A percentile compares a stretch with the other conserved stretches of the same genome.
Evolutionary conservation across 495 filamentous ascomycete species (phyloP).

Genomic region (Penicillium fimorum): DNA sequence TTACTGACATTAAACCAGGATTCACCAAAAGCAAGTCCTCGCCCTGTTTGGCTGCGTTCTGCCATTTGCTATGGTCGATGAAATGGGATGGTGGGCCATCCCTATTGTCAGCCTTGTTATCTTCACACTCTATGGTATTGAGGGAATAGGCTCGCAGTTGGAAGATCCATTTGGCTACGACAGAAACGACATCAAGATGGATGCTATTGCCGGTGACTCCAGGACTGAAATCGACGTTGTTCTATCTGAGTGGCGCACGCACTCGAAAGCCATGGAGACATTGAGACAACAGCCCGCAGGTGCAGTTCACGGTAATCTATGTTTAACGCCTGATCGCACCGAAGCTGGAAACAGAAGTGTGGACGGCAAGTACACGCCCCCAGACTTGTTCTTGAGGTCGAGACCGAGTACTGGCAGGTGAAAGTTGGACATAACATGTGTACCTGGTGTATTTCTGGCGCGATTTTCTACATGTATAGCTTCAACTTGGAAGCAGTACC

Average conservation of each 20-base stretch:
- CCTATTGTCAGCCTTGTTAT: conserved; percentile 64
- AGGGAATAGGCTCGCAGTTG: conserved; percentile 69
- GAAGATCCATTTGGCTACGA: conserved; percentile 78
- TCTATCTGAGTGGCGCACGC: conserved; percentile 59
- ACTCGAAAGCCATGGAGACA: conserved; percentile 25
- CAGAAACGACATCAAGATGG: conserved; percentile 77
- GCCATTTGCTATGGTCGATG: conserved; percentile 70
- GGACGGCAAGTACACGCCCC: conserved; percentile 23
- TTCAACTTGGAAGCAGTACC: not conserved
- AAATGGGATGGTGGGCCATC: conserved; percentile 73
- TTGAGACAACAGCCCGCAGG: conserved; percentile 4
- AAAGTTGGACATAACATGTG: not conserved
- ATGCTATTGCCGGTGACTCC: conserved; percentile 67
- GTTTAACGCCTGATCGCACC: conserved; percentile 6
- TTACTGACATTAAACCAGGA: conserved; percentile 34
- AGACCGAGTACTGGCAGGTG: conserved; percentile 15
- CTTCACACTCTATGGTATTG: conserved; percentile 74
- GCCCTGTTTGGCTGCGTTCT: conserved; percentile 69
- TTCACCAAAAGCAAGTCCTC: conserved; percentile 75
- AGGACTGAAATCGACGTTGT: conserved; percentile 63
- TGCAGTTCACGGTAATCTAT: conserved; percentile 14
- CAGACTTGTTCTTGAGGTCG: conserved; percentile 39
- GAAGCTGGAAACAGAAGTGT: conserved; percentile 13
- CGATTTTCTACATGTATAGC: not conserved
- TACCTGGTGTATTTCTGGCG: not conserved